Base-by-base conservation (phyloP, 1,284 basidiomycete genomes). In the Serendipita sp. region DNA sequence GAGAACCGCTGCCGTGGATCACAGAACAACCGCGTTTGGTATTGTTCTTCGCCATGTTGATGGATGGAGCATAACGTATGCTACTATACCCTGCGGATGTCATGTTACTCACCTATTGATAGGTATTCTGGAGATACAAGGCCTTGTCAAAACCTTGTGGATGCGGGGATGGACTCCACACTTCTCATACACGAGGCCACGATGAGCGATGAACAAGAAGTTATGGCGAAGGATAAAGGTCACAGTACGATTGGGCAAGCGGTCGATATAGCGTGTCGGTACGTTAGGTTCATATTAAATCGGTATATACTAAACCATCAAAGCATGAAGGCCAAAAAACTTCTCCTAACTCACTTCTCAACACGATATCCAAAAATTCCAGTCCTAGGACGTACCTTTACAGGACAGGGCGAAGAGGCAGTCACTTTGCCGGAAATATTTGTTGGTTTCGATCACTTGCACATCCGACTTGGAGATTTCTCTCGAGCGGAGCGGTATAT, bases 161-260 rank as follows among this genome's bases (percentile, higher is more conserved):
- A 78, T 44, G 85, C 83, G 0, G 93, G 88, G 0, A 69, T 77
- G 60, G 76, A 78, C 62, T 85, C 88, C 0, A 92, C 91, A 0
- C 72, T 98, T 3, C 77, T 98, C 41, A 93, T 98, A 50, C 94
- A 98, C 71, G 94, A 98, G 73, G 91, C 94, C 0, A 93, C 93
- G 2, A 85, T 97, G 79, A 85, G 82, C 2, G 86, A 93, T 67
- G 83, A 84, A 63, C 78, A 90, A 67, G 66, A 66, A 0, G 79
- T 79, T 13, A 74, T 90, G 72, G 94, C 94, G 0, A 71, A 71
- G 1, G 73, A 74, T 49, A 97, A 96, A 74, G 86, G 86, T 0
- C 94, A 97, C 72, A 91, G 88, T 66, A 98, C 93, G 0, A 83
- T 93, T 65, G 84, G 89, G 0, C 88, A 96, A 71, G 94, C 94